These are phyloP conservation scores for Penicillium concentricum DNA, from an alignment of 2,329 filamentous ascomycete genomes.

Conservation along the genomic window DNA sequence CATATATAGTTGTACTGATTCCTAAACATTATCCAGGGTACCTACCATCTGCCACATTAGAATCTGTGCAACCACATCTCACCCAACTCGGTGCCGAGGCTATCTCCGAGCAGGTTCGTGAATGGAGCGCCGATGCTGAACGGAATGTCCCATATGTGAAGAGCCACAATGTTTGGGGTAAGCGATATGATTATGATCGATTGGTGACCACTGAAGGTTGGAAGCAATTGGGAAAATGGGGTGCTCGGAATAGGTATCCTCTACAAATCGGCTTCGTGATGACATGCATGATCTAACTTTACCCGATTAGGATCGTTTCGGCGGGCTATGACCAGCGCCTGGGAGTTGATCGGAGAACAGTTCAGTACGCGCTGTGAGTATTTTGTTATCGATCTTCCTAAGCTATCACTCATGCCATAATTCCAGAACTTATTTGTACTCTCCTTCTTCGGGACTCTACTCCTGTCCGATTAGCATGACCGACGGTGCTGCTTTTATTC, in stretches of 20 bases:
- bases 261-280: neutral
- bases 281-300: slow-evolving; percentile 26
- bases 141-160: slow-evolving; percentile 62
- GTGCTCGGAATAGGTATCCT: slow-evolving; percentile 30
- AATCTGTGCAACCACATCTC: slow-evolving; percentile 45
- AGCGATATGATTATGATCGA: slow-evolving; percentile 51
- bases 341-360: neutral
- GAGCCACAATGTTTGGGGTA: slow-evolving; percentile 62
- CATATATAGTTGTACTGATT: neutral
- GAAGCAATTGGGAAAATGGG: slow-evolving; percentile 44
- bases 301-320: neutral
- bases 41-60: slow-evolving; percentile 55
- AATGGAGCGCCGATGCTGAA: slow-evolving; percentile 59
- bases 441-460: slow-evolving; percentile 58
- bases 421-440: slow-evolving; percentile 55
- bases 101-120: slow-evolving; percentile 29
- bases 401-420: neutral
- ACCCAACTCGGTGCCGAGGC: slow-evolving; percentile 32
- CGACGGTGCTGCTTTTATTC: slow-evolving; percentile 39
- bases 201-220: slow-evolving; percentile 67
- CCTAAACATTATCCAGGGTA: slow-evolving; percentile 17
- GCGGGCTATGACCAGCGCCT: neutral
- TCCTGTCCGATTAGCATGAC: slow-evolving; percentile 66
- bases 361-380: slow-evolving; percentile 7
- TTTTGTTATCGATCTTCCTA: neutral